Base-by-base conservation (phyloP, 2,329 filamentous ascomycete genomes). In the Epichloe glyceriae region DNA sequence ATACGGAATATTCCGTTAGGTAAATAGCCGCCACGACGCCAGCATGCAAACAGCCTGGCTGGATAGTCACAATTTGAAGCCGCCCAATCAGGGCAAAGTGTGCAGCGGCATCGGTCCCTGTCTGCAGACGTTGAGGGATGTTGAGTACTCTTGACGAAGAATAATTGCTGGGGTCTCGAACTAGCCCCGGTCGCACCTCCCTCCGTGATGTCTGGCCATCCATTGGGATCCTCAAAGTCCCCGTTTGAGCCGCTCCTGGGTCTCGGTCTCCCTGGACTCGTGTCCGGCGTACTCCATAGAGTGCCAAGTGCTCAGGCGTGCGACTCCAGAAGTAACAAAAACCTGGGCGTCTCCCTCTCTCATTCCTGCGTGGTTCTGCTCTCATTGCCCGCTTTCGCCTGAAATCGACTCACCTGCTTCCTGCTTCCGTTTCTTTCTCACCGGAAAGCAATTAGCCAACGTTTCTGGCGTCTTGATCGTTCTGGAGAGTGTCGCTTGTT, bases 201-300 rank as follows among this genome's bases (percentile, higher is more conserved):
- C 14, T 44, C 41, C 17, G 39, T 20, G 15, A 38, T 26, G 26
- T 26, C 7, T 26, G 7, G 26, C 6, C 7, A 26, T 26, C 26
- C 26, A 26, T 26, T 7, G 22, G 22, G 22, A 26, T 26, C 22
- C 22, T 26, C 22, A 7, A 26, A 26, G 26, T 26, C 26, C 26
- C 26, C 26, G 26, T 26, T 26, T 3, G 26, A 26, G 26, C 26
- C 26, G 26, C 26, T 26, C 26, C 26, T 26, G 26, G 46, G 46
- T 47, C 46, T 40, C 35, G 46, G 11, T 47, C 46, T 47, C 46
- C 46, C 46, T 47, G 11, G 46, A n/a, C 46, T 38, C 19, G 44
- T 46, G 34, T 26, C 22, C 6, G 6, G 22, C 22, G 22, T 26
- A 26, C 5, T 39, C 15, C 37, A 5, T 39, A 26, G 22, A 26